phyloP scores from a whole-genome alignment of 2,329 filamentous ascomycete genomes.

The Fonsecaea erecta region DNA sequence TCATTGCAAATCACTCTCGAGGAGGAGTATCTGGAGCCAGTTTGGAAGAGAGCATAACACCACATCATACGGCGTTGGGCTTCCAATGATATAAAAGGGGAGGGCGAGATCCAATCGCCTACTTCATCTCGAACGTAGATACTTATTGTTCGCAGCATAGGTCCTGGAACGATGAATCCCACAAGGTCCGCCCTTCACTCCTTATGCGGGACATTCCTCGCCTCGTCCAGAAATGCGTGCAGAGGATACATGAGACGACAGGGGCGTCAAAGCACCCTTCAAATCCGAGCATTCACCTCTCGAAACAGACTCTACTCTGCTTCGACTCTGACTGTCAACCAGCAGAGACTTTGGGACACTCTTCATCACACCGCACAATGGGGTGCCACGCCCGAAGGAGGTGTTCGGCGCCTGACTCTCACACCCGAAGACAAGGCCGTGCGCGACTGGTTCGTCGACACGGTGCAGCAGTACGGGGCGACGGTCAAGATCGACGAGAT shows the following conservation, averaged over 20 bases:
- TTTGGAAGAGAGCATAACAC: not conserved
- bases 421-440: slow-evolving; percentile 72
- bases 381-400: slow-evolving; percentile 5
- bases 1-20: not conserved
- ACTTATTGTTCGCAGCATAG: not conserved
- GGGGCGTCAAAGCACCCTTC: not conserved
- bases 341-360: slow-evolving; percentile 9
- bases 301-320: not conserved
- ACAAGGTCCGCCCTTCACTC: not conserved
- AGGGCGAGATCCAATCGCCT: too few species aligned
- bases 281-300: not conserved
- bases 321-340: slow-evolving; percentile 7
- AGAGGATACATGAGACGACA: not conserved
- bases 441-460: slow-evolving; percentile 74
- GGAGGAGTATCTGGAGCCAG: not conserved
- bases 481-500: slow-evolving; percentile 71
- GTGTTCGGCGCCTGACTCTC: slow-evolving; percentile 65
- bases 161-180: not conserved
- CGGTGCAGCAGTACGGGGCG: slow-evolving; percentile 67
- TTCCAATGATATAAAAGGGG: not conserved
- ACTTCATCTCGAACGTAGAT: too few species aligned
- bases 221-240: not conserved
- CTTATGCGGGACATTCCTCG: not conserved
- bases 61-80: not conserved
- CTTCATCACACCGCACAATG: slow-evolving; percentile 13